A percentile compares a stretch with the other conserved stretches of the same genome.
Evolutionary conservation across 2,329 filamentous ascomycete species (phyloP).

Genomic region (Aureobasidium zeae): DNA sequence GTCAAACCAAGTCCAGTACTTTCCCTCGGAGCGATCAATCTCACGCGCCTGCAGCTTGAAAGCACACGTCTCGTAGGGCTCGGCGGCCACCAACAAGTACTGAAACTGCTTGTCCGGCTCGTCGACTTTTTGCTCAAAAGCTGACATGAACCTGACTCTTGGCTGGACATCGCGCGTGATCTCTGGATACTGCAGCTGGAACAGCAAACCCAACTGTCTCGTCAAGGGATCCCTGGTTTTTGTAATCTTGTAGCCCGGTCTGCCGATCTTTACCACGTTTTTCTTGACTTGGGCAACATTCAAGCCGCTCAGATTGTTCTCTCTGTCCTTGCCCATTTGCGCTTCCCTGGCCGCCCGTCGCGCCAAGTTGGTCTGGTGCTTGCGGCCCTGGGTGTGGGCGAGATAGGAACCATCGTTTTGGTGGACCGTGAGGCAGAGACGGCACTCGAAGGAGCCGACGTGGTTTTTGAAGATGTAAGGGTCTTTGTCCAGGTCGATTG

Average conservation of each 20-base stretch:
- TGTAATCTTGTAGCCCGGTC: conserved; percentile 95
- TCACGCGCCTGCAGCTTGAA: conserved; percentile 94
- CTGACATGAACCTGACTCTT: conserved; percentile 92
- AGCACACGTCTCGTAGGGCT: conserved; percentile 94
- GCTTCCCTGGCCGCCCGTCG: conserved; percentile 92
- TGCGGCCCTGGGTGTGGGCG: conserved; percentile 94
- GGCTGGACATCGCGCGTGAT: conserved; percentile 67
- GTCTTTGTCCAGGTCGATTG: conserved; percentile 98
- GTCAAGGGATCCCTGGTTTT: conserved; percentile 87
- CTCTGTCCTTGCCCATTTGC: conserved; percentile 67
- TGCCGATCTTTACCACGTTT: conserved; percentile 88
- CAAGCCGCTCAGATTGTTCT: conserved; percentile 55
- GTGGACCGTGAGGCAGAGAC: conserved; percentile 92
- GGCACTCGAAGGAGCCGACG: conserved; percentile 94
- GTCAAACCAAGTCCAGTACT: conserved; percentile 93
- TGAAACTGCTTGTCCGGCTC: conserved; percentile 91
- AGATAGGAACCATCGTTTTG: conserved; percentile 99
- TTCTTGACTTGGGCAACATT: conserved; percentile 61
- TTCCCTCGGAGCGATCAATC: conserved; percentile 78
- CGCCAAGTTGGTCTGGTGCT: conserved; percentile 97
- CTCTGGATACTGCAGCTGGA: conserved; percentile 93
- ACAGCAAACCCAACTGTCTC: conserved; percentile 81
- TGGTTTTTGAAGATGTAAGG: conserved; percentile 99
- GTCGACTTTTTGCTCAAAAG: conserved; percentile 91
- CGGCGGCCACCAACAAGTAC: conserved; percentile 88